Base-by-base conservation (phyloP, 2,329 filamentous ascomycete species). In the Triangularia verruculosa region DNA sequence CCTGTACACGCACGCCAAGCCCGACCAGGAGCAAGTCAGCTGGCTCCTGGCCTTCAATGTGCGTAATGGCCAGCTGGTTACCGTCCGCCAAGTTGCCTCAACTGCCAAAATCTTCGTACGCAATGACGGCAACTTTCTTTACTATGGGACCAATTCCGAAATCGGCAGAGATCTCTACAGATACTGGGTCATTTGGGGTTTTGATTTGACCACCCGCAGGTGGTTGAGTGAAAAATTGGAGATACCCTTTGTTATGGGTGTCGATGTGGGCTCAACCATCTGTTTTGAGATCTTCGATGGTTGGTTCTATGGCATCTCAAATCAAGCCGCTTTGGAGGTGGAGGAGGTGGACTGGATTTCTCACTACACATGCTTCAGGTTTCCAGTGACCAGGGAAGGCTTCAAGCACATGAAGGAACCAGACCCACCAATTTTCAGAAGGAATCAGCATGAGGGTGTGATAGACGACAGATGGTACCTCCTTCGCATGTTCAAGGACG, bases 381-480 rank as follows among this genome's bases (percentile, higher is more conserved):
- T 92, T 63, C 83, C 83, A 0, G 77, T 91, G 11, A 70, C 78
- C 30, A 72, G 77, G 2, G 79, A 81, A n/a, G 74, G 76, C 27
- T 70, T 73, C 8, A 73, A 72, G 1, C 72, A 70, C 7, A 67
- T 80, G n/a, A 76, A 82, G 66, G 73, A 74, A 34, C 77, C 78
- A 65, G 76, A 78, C n/a, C 79, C 80, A 52, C 76, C 78, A 20
- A 80, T 88, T 53, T 92, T 87, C 83, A 81, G 89, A 7, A 83
- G 89, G 15, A 81, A 89, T 57, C 87, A 91, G 68, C 78, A 77
- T 27, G 89, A 93, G 72, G 90, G 90, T 0, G 84, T 88, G 0
- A 86, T 92, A 15, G 89, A 93, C 68, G 87, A 92, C 69, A 83
- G 88, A 2, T 93, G 90, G 89, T 89, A 85, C 0, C 84, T 86